phyloP scores from a whole-genome alignment of 257 asterid species.

The Lantana camara region DNA sequence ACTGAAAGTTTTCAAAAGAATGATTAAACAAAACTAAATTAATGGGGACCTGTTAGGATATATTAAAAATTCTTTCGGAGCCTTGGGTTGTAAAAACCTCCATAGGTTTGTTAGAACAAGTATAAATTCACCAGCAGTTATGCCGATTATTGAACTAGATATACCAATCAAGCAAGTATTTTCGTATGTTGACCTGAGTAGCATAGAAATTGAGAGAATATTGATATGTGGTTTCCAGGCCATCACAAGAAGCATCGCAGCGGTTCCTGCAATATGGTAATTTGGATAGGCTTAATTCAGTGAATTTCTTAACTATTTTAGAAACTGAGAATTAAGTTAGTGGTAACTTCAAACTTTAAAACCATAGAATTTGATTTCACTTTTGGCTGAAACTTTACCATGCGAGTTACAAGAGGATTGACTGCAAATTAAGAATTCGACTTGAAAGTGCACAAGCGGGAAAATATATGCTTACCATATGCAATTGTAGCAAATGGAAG shows the following conservation, averaged over 20 bases:
- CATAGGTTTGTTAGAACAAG: slow-evolving; percentile 7
- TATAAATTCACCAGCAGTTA: neutral
- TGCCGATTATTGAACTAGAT: slow-evolving; percentile 7
- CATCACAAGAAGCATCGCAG: slow-evolving; percentile 89
- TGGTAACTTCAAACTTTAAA: too few species aligned
- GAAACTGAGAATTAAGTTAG: too few species aligned
- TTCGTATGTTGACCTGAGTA: slow-evolving; percentile 65
- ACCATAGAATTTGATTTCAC: slow-evolving; percentile 11
- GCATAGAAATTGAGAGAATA: slow-evolving; percentile 67
- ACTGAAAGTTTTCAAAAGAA: slow-evolving; percentile 11
- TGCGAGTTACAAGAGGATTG: slow-evolving; percentile 17
- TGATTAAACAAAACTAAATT: slow-evolving; percentile 14
- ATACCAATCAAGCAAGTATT: slow-evolving; percentile 25
- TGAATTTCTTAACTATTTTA: slow-evolving; percentile 15
- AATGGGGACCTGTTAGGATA: slow-evolving; percentile 21
- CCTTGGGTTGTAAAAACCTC: slow-evolving; percentile 5
- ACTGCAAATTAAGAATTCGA: slow-evolving; percentile 9
- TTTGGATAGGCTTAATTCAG: slow-evolving; percentile 21
- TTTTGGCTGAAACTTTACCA: neutral
- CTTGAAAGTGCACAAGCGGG: slow-evolving; percentile 13
- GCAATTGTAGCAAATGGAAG: slow-evolving; percentile 86
- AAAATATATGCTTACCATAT: slow-evolving; percentile 61
- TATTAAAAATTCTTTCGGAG: slow-evolving; percentile 11
- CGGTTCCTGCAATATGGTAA: slow-evolving; percentile 72
- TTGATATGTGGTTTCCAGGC: slow-evolving; percentile 84